Evolutionary conservation across 352 stramenopile genomes (phyloP).

Genomic region (Phytophthora crassamura): DNA sequence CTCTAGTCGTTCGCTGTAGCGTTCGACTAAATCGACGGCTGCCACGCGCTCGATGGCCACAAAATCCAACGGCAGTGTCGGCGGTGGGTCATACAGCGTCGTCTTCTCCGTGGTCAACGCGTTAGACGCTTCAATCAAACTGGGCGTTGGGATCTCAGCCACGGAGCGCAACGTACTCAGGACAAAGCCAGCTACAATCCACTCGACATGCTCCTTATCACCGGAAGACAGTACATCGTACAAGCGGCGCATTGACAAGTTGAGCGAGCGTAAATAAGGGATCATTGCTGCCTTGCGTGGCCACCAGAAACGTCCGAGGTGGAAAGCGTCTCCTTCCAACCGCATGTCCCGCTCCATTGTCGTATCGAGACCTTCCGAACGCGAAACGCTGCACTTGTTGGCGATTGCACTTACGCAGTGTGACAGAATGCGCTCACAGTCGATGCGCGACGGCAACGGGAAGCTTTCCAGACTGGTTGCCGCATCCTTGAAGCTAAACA

Average conservation of each 20-base stretch:
- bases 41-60: slow-evolving; percentile 4
- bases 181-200: slow-evolving; percentile 7
- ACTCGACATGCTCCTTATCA: slow-evolving; percentile 9
- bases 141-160: background rate
- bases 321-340: slow-evolving; percentile 9
- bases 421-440: slow-evolving; percentile 2
- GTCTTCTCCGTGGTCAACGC: background rate
- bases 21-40: slow-evolving; percentile 10
- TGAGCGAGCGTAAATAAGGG: slow-evolving; percentile 10
- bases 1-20: slow-evolving; percentile 7
- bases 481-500: slow-evolving; percentile 1
- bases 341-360: background rate
- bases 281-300: slow-evolving; percentile 5
- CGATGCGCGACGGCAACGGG: background rate
- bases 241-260: slow-evolving; percentile 8
- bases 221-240: slow-evolving; percentile 2
- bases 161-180: slow-evolving; percentile 2
- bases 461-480: slow-evolving; percentile 3
- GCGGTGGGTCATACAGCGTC: slow-evolving; percentile 1
- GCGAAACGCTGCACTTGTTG: slow-evolving; percentile 4
- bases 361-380: background rate
- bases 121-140: slow-evolving; percentile 1
- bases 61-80: slow-evolving; percentile 10
- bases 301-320: slow-evolving; percentile 5
- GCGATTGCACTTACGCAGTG: slow-evolving; percentile 4